Base-by-base conservation (phyloP, 345 rosid species). In the Adansonia digitata region DNA sequence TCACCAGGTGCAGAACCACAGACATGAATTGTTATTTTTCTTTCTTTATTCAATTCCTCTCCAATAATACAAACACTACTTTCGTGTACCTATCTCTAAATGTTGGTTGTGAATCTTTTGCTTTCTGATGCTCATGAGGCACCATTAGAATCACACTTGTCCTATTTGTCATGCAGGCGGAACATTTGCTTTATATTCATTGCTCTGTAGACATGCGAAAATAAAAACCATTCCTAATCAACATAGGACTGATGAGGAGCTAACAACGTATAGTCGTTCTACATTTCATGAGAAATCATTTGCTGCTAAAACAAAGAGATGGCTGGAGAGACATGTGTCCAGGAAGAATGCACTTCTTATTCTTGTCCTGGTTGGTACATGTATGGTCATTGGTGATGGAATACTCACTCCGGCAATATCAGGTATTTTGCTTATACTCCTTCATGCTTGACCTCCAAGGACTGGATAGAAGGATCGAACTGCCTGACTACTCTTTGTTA, bases 321-420 rank as follows among this genome's bases (percentile, higher is more conserved):
- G 99, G 99, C 79, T 95, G 71, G 99, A 95, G 83, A 69, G 78
- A 68, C 73, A 77, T 45, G 34, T 77, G 17, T 87, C 80, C 3
- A 88, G 96, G 80, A 95, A 84, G 83, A 93, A 81, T 76, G 86
- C 85, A 0, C 89, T 95, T 74, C 91, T 91, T 7, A 63, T 88
- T 66, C 80, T 88, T 69, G 99, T 95, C 77, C 97, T 95, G 62
- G 85, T 95, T 27, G 97, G 98, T 51, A 91, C 96, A 77, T 95
- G 97, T 84, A 95, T 91, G 97, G 85, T 95, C 83, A 91, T 95
- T 26, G 98, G 99, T 66, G 99, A 95, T 81, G 98, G 99, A 53
- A 91, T 95, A 77, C 89, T 95, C 70, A 95, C 99, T 69, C 99
- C 99, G 63, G 99, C 98, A 26, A 95, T 95, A 78, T 95, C 99